Evolutionary conservation across 306 rosid genomes (phyloP).

Genomic region (Trifolium subterraneum): DNA sequence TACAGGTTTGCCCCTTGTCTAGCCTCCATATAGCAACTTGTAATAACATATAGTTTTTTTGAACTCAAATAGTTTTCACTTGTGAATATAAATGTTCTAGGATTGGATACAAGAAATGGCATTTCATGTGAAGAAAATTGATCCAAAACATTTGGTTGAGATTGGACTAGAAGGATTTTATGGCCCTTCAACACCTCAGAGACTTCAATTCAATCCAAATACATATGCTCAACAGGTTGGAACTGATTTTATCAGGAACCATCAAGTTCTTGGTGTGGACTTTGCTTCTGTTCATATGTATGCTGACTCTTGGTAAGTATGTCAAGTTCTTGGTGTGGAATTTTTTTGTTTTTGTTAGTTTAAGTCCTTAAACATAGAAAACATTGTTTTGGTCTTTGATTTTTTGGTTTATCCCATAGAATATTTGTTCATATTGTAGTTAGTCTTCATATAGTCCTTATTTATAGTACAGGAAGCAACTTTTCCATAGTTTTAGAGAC

Average conservation of each 20-base stretch:
- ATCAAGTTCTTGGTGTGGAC: slow-evolving; percentile 86
- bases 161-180: slow-evolving; percentile 94
- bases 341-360: too few relatives aligned
- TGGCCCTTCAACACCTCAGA: slow-evolving; percentile 84
- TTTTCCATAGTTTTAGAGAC: not conserved
- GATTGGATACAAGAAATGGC: slow-evolving; percentile 97
- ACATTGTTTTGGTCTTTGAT: too few relatives aligned
- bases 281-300: slow-evolving; percentile 92
- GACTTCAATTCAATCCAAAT: slow-evolving; percentile 84
- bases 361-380: too few relatives aligned
- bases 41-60: too few relatives aligned
- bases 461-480: too few relatives aligned
- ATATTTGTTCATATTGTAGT: too few relatives aligned
- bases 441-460: too few relatives aligned
- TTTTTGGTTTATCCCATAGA: too few relatives aligned
- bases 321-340: too few relatives aligned
- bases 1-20: slow-evolving; percentile 67
- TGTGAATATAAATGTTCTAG: slow-evolving; percentile 47
- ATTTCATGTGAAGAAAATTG: slow-evolving; percentile 78
- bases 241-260: slow-evolving; percentile 89
- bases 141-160: slow-evolving; percentile 88
- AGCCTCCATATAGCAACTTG: too few relatives aligned
- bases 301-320: slow-evolving; percentile 85
- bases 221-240: slow-evolving; percentile 92
- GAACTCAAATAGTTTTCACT: not conserved